Conservation (phyloP, 306 rosid genomes). For the Vigna hirtella region DNA sequence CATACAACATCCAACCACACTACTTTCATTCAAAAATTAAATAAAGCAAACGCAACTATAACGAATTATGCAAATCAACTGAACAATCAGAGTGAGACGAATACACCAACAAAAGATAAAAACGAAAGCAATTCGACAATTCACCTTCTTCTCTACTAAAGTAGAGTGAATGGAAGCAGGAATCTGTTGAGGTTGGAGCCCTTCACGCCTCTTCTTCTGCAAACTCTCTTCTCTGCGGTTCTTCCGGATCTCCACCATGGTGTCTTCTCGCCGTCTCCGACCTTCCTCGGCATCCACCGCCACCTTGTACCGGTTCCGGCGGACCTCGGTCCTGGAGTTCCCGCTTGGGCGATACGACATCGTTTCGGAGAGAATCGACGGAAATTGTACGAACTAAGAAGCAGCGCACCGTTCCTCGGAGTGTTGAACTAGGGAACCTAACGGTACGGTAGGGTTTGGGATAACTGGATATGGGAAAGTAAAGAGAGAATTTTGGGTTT, state of each 20-base stretch:
- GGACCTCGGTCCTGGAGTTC: conserved; percentile 85
- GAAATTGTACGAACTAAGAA: neutral
- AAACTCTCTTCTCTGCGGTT: conserved; percentile 92
- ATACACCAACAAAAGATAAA: neutral
- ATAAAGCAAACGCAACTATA: neutral
- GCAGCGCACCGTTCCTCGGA: neutral
- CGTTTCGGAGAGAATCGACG: conserved; percentile 31
- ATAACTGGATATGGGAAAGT: conserved; percentile 1
- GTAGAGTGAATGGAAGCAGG: conserved; percentile 48
- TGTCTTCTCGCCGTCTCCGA: conserved; percentile 92
- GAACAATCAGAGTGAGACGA: conserved; percentile 1
- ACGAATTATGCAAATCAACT: neutral
- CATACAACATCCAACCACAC: neutral
- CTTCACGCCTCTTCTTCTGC: conserved; percentile 96
- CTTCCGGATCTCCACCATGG: conserved; percentile 99
- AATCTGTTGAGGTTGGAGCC: conserved; percentile 72
- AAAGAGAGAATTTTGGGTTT: conserved; percentile 44
- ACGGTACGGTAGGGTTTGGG: conserved; percentile 49
- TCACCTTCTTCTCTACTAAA: conserved; percentile 55
- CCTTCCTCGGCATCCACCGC: conserved; percentile 99
- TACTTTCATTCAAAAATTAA: conserved; percentile 13
- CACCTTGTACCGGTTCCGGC: conserved; percentile 96
- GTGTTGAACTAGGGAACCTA: conserved; percentile 26
- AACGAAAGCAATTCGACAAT: neutral
- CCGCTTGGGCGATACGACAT: conserved; percentile 90